Evolutionary conservation across 1,139 yeast genomes (phyloP).

Genomic region (Lipomyces yarrowii): DNA sequence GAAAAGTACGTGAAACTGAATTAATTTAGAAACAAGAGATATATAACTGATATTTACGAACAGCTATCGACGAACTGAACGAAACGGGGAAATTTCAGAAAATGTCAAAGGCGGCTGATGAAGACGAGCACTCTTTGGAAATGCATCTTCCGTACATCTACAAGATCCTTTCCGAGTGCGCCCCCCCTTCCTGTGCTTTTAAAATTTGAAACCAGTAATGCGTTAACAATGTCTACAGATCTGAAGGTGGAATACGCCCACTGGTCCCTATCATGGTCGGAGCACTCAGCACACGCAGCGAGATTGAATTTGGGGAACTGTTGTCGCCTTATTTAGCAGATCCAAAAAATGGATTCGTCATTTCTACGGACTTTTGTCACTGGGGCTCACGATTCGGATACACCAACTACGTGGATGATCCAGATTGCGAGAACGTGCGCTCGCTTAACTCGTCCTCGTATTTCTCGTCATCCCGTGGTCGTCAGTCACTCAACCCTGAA

Average conservation of each 20-base stretch:
- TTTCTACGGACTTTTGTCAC: constrained; percentile 93
- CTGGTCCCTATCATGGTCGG: constrained; percentile 85
- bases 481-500: constrained; percentile 21
- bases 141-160: constrained; percentile 87
- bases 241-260: constrained; percentile 45
- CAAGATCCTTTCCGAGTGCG: constrained; percentile 45
- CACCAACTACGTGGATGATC: constrained; percentile 33
- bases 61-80: constrained; percentile 45
- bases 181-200: neutral
- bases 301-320: constrained; percentile 50
- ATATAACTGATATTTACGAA: neutral
- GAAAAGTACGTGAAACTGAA: constrained; percentile 37
- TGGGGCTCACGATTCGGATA: constrained; percentile 53
- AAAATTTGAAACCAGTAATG: neutral
- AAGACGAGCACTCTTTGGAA: constrained; percentile 90
- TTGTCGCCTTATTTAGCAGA: constrained; percentile 60
- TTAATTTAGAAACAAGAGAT: neutral
- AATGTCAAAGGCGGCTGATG: constrained; percentile 67
- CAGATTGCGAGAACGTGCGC: constrained; percentile 26
- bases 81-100: constrained; percentile 49
- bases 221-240: constrained; percentile 16
- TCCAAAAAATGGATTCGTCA: constrained; percentile 65
- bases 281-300: constrained; percentile 53
- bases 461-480: neutral
- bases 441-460: neutral